Evolutionary conservation across 108 stramenopile species (phyloP), one percentile per base, ranked within the genome.

Genomic region (Cyclotella choctawhatcheeana): DNA sequence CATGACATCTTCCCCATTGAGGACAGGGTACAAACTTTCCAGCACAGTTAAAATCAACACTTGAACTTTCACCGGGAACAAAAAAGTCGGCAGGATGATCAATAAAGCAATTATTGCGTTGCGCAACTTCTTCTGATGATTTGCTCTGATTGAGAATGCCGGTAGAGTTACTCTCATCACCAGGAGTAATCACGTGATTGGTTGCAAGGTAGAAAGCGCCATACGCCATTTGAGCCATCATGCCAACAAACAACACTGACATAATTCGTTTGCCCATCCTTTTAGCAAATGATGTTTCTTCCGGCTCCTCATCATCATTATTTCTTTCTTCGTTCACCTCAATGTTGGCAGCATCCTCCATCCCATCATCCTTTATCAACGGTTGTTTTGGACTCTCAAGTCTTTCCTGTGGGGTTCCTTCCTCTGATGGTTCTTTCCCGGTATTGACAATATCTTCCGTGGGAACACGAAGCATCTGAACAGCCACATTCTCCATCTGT

Each of bases 1-100:
- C 71, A 21, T 72, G 78, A 44, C 78, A 79, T 63, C 71, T 63
- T 51, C 78, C 78, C 78, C 78, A 67, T 44, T 53, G 70, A 65
- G 78, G 78, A 62, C 78, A 79, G 16, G 54, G 58, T 10, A 53
- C 52, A 31, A 43, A 61, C 14, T 21, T 61, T 25, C 78, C 71
- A 22, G n/a, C 78, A 52, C 78, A 79, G n/a, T n/a, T n/a, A 22
- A 18, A n/a, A 43, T 50, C 35, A 13, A 52, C 60, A 44, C 63
- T 24, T 22, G 54, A 3, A 33, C 18, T 50, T 52, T 72, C 70
- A 44, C 54, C 40, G 17, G 56, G 29, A n/a, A 21, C 35, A 24
- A 53, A 55, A 47, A 53, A 67, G 66, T 67, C 58, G 24, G 30
- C 26, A 27, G 70, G 78, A 58, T 61, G 52, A 21, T 67, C 64